Evolutionary conservation across 345 rosid species (phyloP), one percentile per base, ranked within the genome.

Genomic region (Camelina neglecta): DNA sequence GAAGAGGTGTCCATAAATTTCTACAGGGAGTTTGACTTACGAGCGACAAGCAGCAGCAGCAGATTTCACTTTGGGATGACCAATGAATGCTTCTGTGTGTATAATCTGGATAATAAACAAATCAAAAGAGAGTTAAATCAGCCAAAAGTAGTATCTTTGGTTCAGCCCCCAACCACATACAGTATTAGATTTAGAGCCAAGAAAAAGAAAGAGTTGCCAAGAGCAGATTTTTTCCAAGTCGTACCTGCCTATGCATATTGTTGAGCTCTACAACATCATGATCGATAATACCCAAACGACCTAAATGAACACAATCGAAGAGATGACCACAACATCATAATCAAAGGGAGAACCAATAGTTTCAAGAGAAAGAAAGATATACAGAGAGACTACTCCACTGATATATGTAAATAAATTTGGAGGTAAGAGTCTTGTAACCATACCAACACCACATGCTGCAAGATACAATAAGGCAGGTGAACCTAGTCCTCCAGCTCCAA

Each of bases 201-300:
- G 5, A 35, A 60, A 38, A 65, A 75, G 47, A 59, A 38, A 55
- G 74, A 76, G 75, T 7, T 54, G 33, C 39, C 20, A 26, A 26
- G 11, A 26, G 11, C 2, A 45, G 65, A 35, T 1, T 47, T 59
- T 4, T 16, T 66, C 24, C 33, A 51, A 60, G 57, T 62, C 55
- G 23, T 88, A 92, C 99, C 97, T 95, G 97, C 80, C 99, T 88
- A 66, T 95, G 99, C 99, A 95, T 89, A 71, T 92, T 95, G 72
- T 90, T 95, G 71, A 92, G 95, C 81, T 92, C 99, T 64, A 95
- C 97, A 24, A 89, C 86, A 85, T 92, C 99, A 67, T 95, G 93
- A 81, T 95, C 97, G 15, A 95, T 96, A 47, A 95, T 85, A 63
- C 99, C 97, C 85, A 92, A 79, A 15, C 87, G 86, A 69, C 97